These are phyloP conservation scores for Aspergillus novoparasiticus DNA, from an alignment of 2,329 filamentous ascomycete species.

Conservation along the genomic window DNA sequence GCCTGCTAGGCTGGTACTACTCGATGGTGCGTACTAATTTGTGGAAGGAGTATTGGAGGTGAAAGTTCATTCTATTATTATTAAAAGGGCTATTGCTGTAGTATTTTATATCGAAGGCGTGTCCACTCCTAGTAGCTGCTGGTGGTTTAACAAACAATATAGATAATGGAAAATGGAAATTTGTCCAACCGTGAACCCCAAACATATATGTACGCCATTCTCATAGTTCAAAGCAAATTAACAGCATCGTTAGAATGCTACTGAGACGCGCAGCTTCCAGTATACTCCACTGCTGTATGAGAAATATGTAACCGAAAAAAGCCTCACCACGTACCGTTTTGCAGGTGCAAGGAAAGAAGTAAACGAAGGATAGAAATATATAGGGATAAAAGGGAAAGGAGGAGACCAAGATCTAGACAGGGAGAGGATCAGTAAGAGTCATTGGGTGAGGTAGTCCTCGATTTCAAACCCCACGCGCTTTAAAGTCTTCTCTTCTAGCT, in stretches of 20 bases:
- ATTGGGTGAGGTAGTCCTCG: constrained; percentile 64
- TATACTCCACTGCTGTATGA: neutral
- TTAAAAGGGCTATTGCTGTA: neutral
- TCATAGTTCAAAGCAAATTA: neutral
- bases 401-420: neutral
- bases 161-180: neutral
- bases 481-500: constrained; percentile 69
- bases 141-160: neutral
- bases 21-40: neutral
- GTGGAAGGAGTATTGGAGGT: neutral
- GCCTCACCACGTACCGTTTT: neutral
- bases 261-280: neutral
- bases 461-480: constrained; percentile 84
- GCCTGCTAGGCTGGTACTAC: too few species aligned
- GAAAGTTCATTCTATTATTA: neutral
- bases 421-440: constrained; percentile 10
- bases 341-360: neutral
- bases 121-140: neutral
- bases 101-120: neutral
- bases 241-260: neutral
- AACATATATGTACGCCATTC: constrained; percentile 7
- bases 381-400: constrained; percentile 3
- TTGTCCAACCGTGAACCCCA: neutral
- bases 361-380: neutral
- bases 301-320: constrained; percentile 4